Evolutionary conservation across 106 monocot species (phyloP), one percentile per base, ranked within the genome.

Genomic region (Ottelia alismoides): DNA sequence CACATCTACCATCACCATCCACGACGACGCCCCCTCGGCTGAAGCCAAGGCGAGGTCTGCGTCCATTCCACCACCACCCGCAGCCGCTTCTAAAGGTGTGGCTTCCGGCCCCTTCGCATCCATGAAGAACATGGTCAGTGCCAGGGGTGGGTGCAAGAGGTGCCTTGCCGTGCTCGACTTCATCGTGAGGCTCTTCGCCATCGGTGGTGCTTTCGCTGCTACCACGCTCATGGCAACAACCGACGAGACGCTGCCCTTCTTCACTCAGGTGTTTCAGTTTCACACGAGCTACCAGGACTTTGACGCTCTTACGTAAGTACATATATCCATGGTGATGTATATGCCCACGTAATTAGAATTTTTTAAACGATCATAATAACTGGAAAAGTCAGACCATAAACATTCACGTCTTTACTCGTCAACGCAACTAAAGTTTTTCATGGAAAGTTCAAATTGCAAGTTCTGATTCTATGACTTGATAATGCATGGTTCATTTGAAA

Each of bases 201-300:
- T 71, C 2, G 61, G 31, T 14, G 73, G 62, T 22, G 45, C 67
- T 10, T 25, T 83, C 12, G 54, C 49, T 3, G 70, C 73, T 23
- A 32, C 74, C 18, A 60, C 71, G 20, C 27, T 63, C 40, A 83
- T 83, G 82, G 82, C 63, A 1, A 83, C 77, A 30, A 56, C 77
- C 30, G 67, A 78, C 20, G 82, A 83, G 60, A 77, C 74, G 21
- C 77, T 83, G 26, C 82, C 82, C 6, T 83, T 83, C 78, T 78
- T 83, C 67, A 83, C 82, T 0, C 54, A 78, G 31, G 57, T 40
- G 55, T 74, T 60, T 53, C 74, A 74, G 70, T 83, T 83, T 63
- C 55, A 64, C 4, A 78, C 78, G 7, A 52, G 54, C 51, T 83
- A 59, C 53, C 24, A 22, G 32, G 70, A 83, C 55, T 50, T 83